phyloP scores from a whole-genome alignment of 2,329 filamentous ascomycete genomes.

The Exserohilum rostratum region DNA sequence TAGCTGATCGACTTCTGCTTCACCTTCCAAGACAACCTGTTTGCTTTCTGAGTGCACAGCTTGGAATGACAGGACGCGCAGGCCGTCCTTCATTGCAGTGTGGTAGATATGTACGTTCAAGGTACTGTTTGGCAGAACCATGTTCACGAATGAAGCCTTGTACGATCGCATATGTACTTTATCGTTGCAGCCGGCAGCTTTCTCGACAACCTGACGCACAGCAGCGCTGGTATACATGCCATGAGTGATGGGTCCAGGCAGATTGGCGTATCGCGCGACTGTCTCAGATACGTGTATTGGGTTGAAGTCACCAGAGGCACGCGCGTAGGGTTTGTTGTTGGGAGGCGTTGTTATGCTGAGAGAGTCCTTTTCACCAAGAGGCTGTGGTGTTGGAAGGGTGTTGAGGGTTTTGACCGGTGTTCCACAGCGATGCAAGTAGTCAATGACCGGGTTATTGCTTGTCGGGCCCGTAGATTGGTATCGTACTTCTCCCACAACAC shows the following conservation, averaged over 20 bases:
- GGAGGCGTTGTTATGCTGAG: slow-evolving; percentile 4
- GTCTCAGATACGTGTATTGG: slow-evolving; percentile 49
- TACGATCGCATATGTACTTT: slow-evolving; percentile 3
- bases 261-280: slow-evolving; percentile 44
- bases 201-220: slow-evolving; percentile 37
- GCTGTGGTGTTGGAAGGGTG: neutral
- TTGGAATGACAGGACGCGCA: slow-evolving; percentile 26
- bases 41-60: slow-evolving; percentile 36
- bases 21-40: slow-evolving; percentile 41
- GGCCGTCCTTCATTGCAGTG: slow-evolving; percentile 32
- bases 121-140: slow-evolving; percentile 23
- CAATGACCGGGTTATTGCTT: neutral
- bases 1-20: slow-evolving; percentile 39
- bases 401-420: neutral
- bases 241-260: slow-evolving; percentile 51
- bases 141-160: slow-evolving; percentile 9
- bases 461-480: neutral
- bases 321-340: slow-evolving; percentile 33
- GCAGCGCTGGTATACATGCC: slow-evolving; percentile 50
- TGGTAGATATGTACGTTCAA: slow-evolving; percentile 33
- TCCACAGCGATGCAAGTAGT: slow-evolving; percentile 1
- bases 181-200: slow-evolving; percentile 3
- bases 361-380: neutral
- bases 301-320: slow-evolving; percentile 49
- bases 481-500: neutral